These are phyloP conservation scores for Pyracantha coccinea DNA, from an alignment of 331 rosid species.

Conservation along the genomic window DNA sequence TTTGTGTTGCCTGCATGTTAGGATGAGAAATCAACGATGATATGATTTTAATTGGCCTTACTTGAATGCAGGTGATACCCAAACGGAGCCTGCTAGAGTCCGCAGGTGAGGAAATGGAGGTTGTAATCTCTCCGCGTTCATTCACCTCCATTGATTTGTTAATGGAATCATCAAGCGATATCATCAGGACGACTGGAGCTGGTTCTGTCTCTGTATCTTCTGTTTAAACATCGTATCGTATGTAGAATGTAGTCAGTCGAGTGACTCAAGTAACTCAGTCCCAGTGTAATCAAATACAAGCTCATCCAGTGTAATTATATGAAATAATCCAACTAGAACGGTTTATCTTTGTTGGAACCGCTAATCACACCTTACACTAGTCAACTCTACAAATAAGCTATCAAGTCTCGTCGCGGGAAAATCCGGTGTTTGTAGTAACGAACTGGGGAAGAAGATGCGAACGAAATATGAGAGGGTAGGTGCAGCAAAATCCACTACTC, in stretches of 20 bases:
- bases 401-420: background rate
- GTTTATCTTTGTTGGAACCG: no score
- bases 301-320: no score
- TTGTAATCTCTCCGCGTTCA: constrained; percentile 45
- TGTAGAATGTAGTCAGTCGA: no score
- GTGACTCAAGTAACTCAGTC: no score
- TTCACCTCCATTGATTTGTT: constrained; percentile 63
- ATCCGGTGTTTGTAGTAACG: background rate
- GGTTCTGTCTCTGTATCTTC: constrained; percentile 37
- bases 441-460: constrained; percentile 49
- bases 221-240: constrained; percentile 3
- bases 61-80: constrained; percentile 49
- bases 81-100: constrained; percentile 23
- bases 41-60: background rate
- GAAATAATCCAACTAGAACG: no score
- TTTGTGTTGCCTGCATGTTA: background rate
- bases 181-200: constrained; percentile 31
- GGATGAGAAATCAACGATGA: background rate
- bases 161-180: constrained; percentile 33
- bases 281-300: no score
- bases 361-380: no score
- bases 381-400: no score
- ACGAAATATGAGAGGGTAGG: constrained; percentile 81
- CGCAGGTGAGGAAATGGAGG: constrained; percentile 42
- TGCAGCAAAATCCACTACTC: constrained; percentile 97